phyloP scores from a whole-genome alignment of 805 yeast species.

The Candida pseudoglaebosa region DNA sequence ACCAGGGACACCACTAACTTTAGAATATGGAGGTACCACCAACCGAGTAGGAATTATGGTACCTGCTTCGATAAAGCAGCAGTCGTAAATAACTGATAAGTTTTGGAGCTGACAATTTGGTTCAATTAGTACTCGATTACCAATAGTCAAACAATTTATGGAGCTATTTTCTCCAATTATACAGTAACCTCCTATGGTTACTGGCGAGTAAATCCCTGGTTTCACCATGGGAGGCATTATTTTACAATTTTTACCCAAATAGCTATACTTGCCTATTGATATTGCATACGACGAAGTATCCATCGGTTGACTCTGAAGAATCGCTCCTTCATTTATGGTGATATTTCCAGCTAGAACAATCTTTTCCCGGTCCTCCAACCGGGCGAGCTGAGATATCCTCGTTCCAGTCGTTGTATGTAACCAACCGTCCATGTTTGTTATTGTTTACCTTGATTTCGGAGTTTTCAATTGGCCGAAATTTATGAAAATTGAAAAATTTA shows the following conservation, averaged over 20 bases:
- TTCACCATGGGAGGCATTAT: slow-evolving; percentile 17
- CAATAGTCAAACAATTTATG: slow-evolving; percentile 38
- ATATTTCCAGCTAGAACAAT: slow-evolving; percentile 2
- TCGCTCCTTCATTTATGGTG: background rate
- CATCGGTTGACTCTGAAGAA: background rate
- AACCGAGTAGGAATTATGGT: slow-evolving; percentile 38
- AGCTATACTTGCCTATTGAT: slow-evolving; percentile 46
- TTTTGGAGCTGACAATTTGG: slow-evolving; percentile 32
- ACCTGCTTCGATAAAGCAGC: slow-evolving; percentile 44
- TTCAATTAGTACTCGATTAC: slow-evolving; percentile 49
- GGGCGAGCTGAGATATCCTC: slow-evolving; percentile 3
- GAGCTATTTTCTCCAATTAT: slow-evolving; percentile 33
- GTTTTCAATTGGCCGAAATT: background rate
- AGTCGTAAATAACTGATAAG: slow-evolving; percentile 44
- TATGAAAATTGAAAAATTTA: no score
- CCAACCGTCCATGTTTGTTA: slow-evolving; percentile 1
- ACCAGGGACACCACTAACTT: slow-evolving; percentile 41
- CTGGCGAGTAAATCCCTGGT: slow-evolving; percentile 18
- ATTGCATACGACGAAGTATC: slow-evolving; percentile 16
- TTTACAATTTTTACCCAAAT: slow-evolving; percentile 23
- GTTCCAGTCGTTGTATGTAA: slow-evolving; percentile 1
- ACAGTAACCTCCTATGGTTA: slow-evolving; percentile 46
- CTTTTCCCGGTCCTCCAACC: background rate
- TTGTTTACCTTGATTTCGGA: background rate
- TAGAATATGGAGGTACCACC: slow-evolving; percentile 51